Evolutionary conservation across 225 moss, liverwort and hornwort species (phyloP), one percentile per base, ranked within the genome.

Genomic region (Physcomitrellopsis africana): DNA sequence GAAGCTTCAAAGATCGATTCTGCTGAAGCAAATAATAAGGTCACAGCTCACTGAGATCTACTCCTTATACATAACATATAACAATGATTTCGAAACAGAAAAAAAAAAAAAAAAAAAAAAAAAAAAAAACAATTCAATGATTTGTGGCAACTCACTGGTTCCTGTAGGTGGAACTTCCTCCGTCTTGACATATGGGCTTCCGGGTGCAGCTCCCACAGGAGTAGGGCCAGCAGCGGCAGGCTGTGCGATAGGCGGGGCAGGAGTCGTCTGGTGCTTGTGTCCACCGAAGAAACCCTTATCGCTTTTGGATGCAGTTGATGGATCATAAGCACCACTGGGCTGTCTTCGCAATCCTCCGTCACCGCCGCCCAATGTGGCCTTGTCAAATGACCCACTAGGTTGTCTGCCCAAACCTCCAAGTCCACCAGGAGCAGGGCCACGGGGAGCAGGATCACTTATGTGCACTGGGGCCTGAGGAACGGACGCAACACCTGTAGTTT

Each of bases 131-230:
- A 44, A 37, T 4, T 37, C 32, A 7, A 37, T 4, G 32, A 37
- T 4, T 37, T 2, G 15, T 10, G 37, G 18, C 3, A 44, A 67
- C 88, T 77, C 72, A 89, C 88, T 83, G 42, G 79, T 89, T 70
- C 85, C 88, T 42, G 85, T 54, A 10, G 82, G 1, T 29, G 85
- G 85, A 60, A 85, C 88, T 69, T 89, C 85, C 57, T 85, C 63
- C 1, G 88, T 89, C 74, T 86, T 81, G 19, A 89, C 81, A 41
- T 89, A 89, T 20, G 88, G 85, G 41, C 88, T 89, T 63, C 82
- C 88, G 37, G 84, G 84, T 77, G 77, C 65, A 8, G 1, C n/a
- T 26, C 84, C 84, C 48, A 74, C 77, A 2, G 85, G 82, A 3
- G 73, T 23, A 8, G 47, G 14, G 10, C 72, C 69, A 41, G 82